Evolutionary conservation across 192 early-diverging fungal species (phyloP).

Genomic region (Entrophospora sp.): DNA sequence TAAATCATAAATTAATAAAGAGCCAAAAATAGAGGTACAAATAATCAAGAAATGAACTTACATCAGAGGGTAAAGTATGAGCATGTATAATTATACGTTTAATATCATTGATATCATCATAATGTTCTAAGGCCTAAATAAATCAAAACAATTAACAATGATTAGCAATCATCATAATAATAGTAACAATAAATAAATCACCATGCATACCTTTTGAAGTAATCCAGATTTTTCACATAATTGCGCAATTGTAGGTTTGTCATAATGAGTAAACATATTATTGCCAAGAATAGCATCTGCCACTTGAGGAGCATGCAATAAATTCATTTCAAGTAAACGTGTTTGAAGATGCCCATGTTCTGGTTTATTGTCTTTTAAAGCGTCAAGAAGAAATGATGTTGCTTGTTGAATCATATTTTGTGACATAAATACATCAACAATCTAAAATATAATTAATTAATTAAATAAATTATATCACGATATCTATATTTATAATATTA

Average conservation of each 20-base stretch:
- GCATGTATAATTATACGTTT: constrained; percentile 92
- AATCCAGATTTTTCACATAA: constrained; percentile 98
- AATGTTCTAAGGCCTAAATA: constrained; percentile 81
- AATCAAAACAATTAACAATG: neutral
- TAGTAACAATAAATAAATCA: too few species aligned
- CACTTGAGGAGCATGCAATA: constrained; percentile 94
- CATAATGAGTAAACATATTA: constrained; percentile 93
- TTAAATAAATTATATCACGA: neutral
- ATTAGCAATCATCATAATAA: too few species aligned
- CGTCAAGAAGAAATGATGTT: constrained; percentile 93
- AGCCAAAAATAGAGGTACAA: too few species aligned
- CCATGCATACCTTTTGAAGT: constrained; percentile 71
- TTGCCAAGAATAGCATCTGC: constrained; percentile 97
- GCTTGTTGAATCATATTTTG: constrained; percentile 94
- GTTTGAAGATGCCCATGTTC: constrained; percentile 93
- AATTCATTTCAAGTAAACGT: constrained; percentile 92
- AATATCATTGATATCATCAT: constrained; percentile 93
- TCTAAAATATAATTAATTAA: constrained; percentile 28
- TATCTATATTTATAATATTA: too few species aligned
- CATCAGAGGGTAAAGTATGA: constrained; percentile 68
- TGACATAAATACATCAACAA: constrained; percentile 88
- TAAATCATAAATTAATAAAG: neutral
- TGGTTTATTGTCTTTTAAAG: constrained; percentile 85
- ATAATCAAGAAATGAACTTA: neutral
- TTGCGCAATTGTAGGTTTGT: constrained; percentile 78